A percentile compares a stretch with the other conserved stretches of the same genome.
Evolutionary conservation across 495 filamentous ascomycete genomes (phyloP).

Genomic region (Podospora tetraspora): DNA sequence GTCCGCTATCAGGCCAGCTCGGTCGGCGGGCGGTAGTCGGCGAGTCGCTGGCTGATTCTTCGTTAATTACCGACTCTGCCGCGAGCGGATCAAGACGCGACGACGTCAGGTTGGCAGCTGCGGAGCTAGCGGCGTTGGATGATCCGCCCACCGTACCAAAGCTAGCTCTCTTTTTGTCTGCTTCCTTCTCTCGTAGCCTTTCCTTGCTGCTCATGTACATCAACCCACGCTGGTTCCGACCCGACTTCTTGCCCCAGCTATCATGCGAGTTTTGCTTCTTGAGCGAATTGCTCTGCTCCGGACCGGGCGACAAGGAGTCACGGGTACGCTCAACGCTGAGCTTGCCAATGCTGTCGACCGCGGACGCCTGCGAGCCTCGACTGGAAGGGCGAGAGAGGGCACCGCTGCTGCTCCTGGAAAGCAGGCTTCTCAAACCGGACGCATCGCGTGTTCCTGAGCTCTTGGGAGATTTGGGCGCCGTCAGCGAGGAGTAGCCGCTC

Average conservation of each 20-base stretch:
- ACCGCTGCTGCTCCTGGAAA: constrained; percentile 39
- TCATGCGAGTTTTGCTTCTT: constrained; percentile 45
- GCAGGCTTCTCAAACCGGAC: constrained; percentile 39
- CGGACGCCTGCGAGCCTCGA: constrained; percentile 45
- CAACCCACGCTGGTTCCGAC: constrained; percentile 46
- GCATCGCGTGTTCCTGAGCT: constrained; percentile 37
- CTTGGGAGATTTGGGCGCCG: constrained; percentile 54
- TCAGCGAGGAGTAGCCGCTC: constrained; percentile 62
- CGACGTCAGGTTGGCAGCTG: constrained; percentile 25
- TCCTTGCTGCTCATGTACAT: constrained; percentile 60
- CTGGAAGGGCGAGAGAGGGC: constrained; percentile 48
- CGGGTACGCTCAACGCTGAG: constrained; percentile 51
- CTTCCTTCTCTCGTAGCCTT: constrained; percentile 48
- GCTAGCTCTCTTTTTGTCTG: constrained; percentile 45
- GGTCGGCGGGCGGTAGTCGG: constrained; percentile 20
- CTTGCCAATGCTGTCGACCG: constrained; percentile 54
- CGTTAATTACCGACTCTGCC: constrained; percentile 48
- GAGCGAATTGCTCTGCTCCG: constrained; percentile 28
- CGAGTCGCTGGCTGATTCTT: constrained; percentile 39
- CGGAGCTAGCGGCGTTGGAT: constrained; percentile 21
- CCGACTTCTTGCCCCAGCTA: constrained; percentile 50
- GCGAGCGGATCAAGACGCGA: constrained; percentile 41
- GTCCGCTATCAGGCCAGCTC: constrained; percentile 10
- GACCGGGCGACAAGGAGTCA: constrained; percentile 32
- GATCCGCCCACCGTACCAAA: constrained; percentile 34